Evolutionary conservation across 495 filamentous ascomycete genomes (phyloP), one percentile per base, ranked within the genome.

Genomic region (Penicillium fimorum): DNA sequence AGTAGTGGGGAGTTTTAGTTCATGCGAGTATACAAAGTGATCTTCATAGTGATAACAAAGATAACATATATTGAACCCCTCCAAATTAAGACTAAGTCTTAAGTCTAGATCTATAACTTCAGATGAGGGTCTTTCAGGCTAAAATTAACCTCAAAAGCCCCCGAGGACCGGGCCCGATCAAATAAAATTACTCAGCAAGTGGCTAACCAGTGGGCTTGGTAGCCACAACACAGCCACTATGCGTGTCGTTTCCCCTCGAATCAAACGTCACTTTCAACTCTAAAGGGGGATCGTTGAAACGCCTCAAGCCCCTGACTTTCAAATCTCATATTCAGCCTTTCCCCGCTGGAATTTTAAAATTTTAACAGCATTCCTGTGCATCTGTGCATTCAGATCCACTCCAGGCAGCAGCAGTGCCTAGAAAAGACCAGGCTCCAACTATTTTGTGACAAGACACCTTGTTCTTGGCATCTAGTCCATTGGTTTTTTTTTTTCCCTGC

Each of bases 321-420:
- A 40, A 1, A 38, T 33, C 29, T 47, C 51, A 45, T 32, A 24
- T 53, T 17, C 11, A 43, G 17, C 25, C 27, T 1, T 52, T n/a
- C 5, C 20, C 13, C 25, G 17, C n/a, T 10, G n/a, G 27, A 32
- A 30, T 43, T 33, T 8, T 11, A 52, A 52, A 32, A 30, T 43
- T 33, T 8, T 11, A 52, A 52, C 17, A 22, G 25, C 40, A 41
- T 27, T 38, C 20, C 33, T n/a, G 12, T 25, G 4, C 10, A 30
- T 12, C 11, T n/a, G 12, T 25, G 4, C 10, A 30, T 12, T 5
- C 7, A 47, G 30, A 35, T 54, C 42, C 52, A 47, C 45, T 56
- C 44, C 46, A 49, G 45, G 53, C 53, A 48, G 33, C 45, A 46
- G 27, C 42, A 12, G 32, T 47, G 44, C 44, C 53, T 25, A 55